Evolutionary conservation across 768 basidiomycete species (phyloP).

Genomic region (Suillus cothurnatus): DNA sequence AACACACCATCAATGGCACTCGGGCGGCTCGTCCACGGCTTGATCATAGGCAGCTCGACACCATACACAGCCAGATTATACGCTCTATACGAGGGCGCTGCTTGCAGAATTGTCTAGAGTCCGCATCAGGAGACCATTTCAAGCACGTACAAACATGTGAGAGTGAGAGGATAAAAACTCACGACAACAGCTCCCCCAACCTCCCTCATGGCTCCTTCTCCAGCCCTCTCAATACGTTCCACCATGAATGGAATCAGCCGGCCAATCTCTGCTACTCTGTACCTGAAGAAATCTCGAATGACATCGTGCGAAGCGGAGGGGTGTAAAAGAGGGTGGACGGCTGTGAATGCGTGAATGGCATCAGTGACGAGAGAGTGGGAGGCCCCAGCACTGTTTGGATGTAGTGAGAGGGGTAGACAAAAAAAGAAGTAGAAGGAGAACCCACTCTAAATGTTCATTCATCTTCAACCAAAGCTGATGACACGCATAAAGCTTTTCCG

Average conservation of each 20-base stretch:
- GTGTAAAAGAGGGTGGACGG: constrained; percentile 26
- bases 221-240: constrained; percentile 26
- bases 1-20: constrained; percentile 67
- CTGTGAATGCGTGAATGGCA: constrained; percentile 70
- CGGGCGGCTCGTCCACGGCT: constrained; percentile 83
- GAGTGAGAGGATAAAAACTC: constrained; percentile 27
- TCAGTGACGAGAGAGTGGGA: constrained; percentile 68
- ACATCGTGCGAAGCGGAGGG: constrained; percentile 56
- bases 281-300: constrained; percentile 83
- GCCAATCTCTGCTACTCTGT: constrained; percentile 66
- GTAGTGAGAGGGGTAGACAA: constrained; percentile 4
- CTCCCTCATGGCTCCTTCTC: constrained; percentile 34
- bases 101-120: constrained; percentile 65
- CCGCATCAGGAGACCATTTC: background rate
- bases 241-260: constrained; percentile 63
- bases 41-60: constrained; percentile 65
- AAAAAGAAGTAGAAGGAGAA: constrained; percentile 4
- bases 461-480: constrained; percentile 81
- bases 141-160: constrained; percentile 2
- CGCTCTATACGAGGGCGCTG: constrained; percentile 74
- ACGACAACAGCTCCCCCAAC: constrained; percentile 60
- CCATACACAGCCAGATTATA: constrained; percentile 79
- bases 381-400: constrained; percentile 48
- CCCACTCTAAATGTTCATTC: constrained; percentile 68
- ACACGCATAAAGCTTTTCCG: constrained; percentile 83